A percentile compares a stretch with the other conserved stretches of the same genome.
Evolutionary conservation across 805 yeast genomes (phyloP).

Genomic region (Kazachstania kunashirensis): DNA sequence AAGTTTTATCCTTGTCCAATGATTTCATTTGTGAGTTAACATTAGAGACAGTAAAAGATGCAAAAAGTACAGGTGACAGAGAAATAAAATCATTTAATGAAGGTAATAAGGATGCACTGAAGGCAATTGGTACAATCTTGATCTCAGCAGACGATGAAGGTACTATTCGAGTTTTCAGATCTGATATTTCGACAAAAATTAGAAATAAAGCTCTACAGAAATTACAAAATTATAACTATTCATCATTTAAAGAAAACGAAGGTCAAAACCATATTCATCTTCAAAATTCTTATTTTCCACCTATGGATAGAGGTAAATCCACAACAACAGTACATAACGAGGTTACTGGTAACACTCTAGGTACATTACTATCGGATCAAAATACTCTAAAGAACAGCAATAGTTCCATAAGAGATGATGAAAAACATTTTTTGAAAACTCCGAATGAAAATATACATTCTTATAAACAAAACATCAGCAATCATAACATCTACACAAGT

Average conservation of each 20-base stretch:
- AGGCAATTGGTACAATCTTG: slow-evolving; percentile 39
- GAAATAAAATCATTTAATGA: neutral
- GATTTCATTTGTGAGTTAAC: slow-evolving; percentile 68
- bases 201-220: slow-evolving; percentile 29
- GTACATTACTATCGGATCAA: no score
- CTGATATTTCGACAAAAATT: slow-evolving; percentile 54
- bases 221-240: slow-evolving; percentile 5
- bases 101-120: slow-evolving; percentile 11
- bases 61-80: neutral
- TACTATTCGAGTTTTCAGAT: slow-evolving; percentile 62
- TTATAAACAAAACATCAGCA: no score
- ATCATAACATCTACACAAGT: neutral
- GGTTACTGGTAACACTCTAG: no score
- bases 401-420: no score
- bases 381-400: no score
- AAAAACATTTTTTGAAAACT: neutral
- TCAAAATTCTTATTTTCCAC: no score
- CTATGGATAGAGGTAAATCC: no score
- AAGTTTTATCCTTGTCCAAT: slow-evolving; percentile 58
- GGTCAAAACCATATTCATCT: no score
- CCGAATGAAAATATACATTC: neutral
- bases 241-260: no score
- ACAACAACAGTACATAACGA: no score
- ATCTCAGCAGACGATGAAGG: slow-evolving; percentile 73
- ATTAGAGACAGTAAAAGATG: slow-evolving; percentile 18